phyloP scores from a whole-genome alignment of 257 asterid species.

The Salvia splendens region DNA sequence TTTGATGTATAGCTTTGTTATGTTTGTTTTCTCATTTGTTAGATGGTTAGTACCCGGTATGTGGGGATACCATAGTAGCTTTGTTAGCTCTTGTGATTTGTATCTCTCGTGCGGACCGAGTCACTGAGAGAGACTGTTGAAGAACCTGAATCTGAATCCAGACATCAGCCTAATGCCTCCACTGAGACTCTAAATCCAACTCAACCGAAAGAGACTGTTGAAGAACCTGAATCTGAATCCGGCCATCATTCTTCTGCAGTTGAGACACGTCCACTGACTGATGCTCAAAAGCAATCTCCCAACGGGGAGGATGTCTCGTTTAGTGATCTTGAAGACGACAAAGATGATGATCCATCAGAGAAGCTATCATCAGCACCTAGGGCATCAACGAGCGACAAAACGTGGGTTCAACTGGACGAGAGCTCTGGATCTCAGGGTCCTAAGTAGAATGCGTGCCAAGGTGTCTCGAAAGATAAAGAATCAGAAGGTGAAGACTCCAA shows the following conservation, averaged over 20 bases:
- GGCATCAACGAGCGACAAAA: conserved; percentile 35
- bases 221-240: conserved; percentile 36
- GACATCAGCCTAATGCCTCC: neutral
- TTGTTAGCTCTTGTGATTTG: fast-evolving
- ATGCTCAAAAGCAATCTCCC: conserved; percentile 37
- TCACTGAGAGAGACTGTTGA: too few species aligned
- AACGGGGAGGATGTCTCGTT: conserved; percentile 65
- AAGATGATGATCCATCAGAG: conserved; percentile 18
- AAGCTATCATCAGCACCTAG: conserved; percentile 25
- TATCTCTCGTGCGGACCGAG: too few species aligned
- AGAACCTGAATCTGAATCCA: too few species aligned
- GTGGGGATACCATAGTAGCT: too few species aligned
- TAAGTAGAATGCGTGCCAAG: conserved; percentile 35
- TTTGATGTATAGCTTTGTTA: too few species aligned
- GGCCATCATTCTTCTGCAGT: conserved; percentile 33
- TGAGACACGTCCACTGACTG: conserved; percentile 23
- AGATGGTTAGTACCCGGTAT: too few species aligned
- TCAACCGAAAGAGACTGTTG: conserved; percentile 31
- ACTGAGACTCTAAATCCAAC: conserved; percentile 32
- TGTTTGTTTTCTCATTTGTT: too few species aligned
- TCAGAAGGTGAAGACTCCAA: conserved; percentile 76
- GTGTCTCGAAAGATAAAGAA: conserved; percentile 48
- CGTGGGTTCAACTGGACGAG: conserved; percentile 55
- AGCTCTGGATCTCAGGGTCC: conserved; percentile 34
- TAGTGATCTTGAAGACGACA: conserved; percentile 76